Conservation (phyloP, 2,329 filamentous ascomycete species). For the Nemania serpens region DNA sequence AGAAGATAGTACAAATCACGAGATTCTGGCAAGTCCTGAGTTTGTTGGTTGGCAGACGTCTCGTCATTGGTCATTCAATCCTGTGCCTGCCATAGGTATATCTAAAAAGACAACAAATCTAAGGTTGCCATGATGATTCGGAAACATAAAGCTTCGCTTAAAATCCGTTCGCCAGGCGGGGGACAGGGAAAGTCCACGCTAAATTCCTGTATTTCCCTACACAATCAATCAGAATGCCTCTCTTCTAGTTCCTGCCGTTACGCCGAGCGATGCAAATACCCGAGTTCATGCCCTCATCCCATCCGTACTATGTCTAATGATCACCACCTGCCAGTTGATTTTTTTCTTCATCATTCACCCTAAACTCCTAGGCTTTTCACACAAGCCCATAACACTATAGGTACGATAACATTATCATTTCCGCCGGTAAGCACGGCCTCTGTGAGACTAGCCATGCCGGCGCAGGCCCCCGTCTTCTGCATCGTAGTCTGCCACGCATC, state of each 20-base stretch:
- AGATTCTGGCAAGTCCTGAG: too few species aligned
- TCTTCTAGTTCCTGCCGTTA: constrained; percentile 19
- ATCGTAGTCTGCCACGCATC: constrained; percentile 69
- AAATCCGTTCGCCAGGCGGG: too few species aligned
- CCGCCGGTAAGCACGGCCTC: constrained; percentile 95
- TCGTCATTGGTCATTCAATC: too few species aligned
- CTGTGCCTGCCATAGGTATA: too few species aligned
- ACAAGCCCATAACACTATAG: constrained; percentile 88
- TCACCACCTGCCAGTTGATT: background rate
- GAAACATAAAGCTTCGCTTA: too few species aligned
- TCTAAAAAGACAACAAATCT: too few species aligned
- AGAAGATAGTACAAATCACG: too few species aligned
- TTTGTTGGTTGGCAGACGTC: too few species aligned
- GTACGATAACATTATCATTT: constrained; percentile 98
- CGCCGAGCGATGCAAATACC: constrained; percentile 26
- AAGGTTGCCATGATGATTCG: too few species aligned
- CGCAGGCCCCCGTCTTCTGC: constrained; percentile 74
- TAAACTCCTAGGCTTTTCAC: constrained; percentile 75
- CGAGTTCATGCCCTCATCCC: background rate
- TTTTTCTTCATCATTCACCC: background rate
- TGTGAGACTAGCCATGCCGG: constrained; percentile 81
- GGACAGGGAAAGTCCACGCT: too few species aligned
- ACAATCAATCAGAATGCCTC: background rate
- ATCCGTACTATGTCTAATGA: constrained; percentile 5
- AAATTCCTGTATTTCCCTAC: too few species aligned